phyloP scores from a whole-genome alignment of 306 rosid species.

The Cucurbita pepo region DNA sequence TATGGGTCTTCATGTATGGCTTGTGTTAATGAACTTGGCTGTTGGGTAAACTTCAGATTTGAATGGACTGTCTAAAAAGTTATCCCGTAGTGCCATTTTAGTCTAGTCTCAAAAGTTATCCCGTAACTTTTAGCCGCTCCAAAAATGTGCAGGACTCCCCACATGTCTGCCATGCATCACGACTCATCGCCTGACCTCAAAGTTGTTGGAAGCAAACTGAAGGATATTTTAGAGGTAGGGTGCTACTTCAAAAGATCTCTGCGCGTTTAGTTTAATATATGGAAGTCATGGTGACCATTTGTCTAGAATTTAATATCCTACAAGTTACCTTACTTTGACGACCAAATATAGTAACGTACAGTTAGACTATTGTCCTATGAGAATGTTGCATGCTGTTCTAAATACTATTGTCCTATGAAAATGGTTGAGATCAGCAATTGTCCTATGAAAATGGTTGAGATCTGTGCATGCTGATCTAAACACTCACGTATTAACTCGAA shows the following conservation, averaged over 20 bases:
- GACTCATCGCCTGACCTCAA: conserved; percentile 69
- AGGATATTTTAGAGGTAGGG: conserved; percentile 60
- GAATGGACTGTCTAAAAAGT: neutral
- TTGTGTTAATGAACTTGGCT: neutral
- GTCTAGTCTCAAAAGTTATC: neutral
- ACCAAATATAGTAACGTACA: neutral
- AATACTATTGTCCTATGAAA: too few species aligned
- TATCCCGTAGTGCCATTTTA: neutral
- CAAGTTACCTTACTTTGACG: neutral
- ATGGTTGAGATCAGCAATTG: too few species aligned
- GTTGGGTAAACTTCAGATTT: neutral
- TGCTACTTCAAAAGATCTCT: neutral
- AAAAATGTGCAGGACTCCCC: conserved; percentile 57
- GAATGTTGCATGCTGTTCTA: too few species aligned
- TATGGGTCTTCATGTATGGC: neutral
- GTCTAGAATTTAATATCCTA: neutral
- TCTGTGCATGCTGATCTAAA: neutral
- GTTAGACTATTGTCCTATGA: too few species aligned
- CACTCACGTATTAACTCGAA: neutral
- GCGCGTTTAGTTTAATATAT: neutral
- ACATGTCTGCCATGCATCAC: conserved; percentile 81
- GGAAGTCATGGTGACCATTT: neutral
- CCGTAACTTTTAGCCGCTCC: neutral
- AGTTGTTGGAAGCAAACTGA: conserved; percentile 56
- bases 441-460: too few species aligned